Base-by-base conservation (phyloP, 352 stramenopile genomes). In the Globisporangium cederbergense region DNA sequence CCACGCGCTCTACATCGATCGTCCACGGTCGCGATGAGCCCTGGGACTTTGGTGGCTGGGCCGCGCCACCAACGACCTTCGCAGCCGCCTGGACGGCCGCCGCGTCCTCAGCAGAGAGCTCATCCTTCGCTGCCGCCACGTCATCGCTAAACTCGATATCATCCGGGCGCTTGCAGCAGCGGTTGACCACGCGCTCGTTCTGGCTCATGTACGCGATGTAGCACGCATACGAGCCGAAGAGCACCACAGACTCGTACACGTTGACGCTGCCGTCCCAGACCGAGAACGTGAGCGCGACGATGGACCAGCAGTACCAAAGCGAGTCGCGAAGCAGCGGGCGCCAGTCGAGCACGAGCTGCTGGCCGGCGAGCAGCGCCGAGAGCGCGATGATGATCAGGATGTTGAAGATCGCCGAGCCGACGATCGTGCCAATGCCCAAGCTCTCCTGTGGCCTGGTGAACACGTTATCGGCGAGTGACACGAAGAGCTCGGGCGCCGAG, bases 391-490 rank as follows among this genome's bases (percentile, higher is more conserved):
- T 95, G 54, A 96, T 83, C 40, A 91, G 72, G 63, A 96, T 91
- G 58, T 91, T 92, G 64, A 96, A 95, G 63, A 96, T 93, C 60
- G 78, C 88, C 43, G 81, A 93, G 43, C 87, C 88, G n/a, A 96
- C 78, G 73, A 96, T 91, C 36, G 87, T 92, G 43, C 84, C 84
- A 49, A 96, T 72, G 47, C 83, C 86, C 55, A 85, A 72, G 28
- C 76, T 93, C 65, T 74, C 83, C 36, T 75, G 71, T 1, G 74
- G 83, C 58, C 88, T 91, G 22, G 69, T 71, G 45, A 94, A 88
- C 7, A 91, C 84, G 53, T 95, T 96, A 68, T 90, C 81, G 2
- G 79, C 81, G 40, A 90, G 71, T 13, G 81, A 81, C 50, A 95
- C 82, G 55, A 92, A 90, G 20, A 96, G 83, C 63, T 96, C 88